A percentile compares a stretch with the other conserved stretches of the same genome.
Evolutionary conservation across 345 rosid species (phyloP).

Genomic region (Corymbia maculata): DNA sequence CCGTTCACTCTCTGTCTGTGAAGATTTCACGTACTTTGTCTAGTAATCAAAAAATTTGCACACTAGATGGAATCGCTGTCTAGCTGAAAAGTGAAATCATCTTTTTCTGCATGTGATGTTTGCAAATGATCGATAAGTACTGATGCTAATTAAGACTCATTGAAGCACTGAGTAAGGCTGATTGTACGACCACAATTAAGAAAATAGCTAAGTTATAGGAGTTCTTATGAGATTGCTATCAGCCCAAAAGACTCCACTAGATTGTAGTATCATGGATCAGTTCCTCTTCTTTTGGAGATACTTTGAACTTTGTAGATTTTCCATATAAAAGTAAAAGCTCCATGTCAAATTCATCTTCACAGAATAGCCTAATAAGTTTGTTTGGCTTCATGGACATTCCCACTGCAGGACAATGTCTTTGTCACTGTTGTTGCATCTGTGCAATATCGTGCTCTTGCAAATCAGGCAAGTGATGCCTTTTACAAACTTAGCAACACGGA

Average conservation of each 20-base stretch:
- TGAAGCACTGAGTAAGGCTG: not conserved
- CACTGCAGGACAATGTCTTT: slow-evolving; percentile 32
- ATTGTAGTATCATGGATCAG: not conserved
- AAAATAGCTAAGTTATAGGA: not conserved
- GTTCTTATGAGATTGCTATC: not conserved
- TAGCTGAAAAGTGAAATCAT: not conserved
- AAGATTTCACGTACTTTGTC: not conserved
- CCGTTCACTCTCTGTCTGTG: not conserved
- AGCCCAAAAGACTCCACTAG: not conserved
- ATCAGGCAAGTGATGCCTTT: slow-evolving; percentile 31
- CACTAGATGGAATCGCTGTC: not conserved
- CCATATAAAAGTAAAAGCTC: not conserved
- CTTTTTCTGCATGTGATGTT: not conserved
- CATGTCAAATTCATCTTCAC: not conserved
- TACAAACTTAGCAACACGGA: slow-evolving; percentile 32
- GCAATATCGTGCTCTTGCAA: slow-evolving; percentile 26
- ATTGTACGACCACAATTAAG: not conserved
- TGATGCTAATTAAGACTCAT: not conserved
- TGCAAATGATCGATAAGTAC: not conserved
- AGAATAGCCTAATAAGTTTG: not conserved
- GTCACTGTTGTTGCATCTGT: slow-evolving; percentile 37
- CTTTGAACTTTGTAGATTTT: not conserved
- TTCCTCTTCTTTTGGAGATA: not conserved
- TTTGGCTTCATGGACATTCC: not conserved
- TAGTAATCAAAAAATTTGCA: not conserved